Conservation (phyloP, 345 rosid species). For the Ceriops decandra region DNA sequence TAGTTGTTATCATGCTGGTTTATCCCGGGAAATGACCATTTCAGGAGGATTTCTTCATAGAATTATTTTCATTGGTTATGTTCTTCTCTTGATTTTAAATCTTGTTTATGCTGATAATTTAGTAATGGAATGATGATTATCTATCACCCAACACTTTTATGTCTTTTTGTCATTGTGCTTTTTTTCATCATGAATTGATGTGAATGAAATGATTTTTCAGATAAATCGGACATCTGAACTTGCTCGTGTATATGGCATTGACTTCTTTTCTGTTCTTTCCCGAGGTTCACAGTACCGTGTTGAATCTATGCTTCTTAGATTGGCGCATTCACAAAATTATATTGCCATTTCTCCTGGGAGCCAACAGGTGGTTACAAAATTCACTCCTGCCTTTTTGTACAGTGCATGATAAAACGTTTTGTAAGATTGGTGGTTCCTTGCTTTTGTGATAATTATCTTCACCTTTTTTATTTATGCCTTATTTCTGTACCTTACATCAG, state of each 20-base stretch:
- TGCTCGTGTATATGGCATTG: conserved; percentile 96
- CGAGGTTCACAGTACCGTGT: conserved; percentile 98
- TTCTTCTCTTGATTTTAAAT: not conserved
- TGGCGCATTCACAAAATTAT: conserved; percentile 94
- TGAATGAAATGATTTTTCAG: conserved; percentile 45
- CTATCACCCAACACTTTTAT: not conserved
- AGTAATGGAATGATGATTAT: too few relatives aligned
- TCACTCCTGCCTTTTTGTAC: not conserved
- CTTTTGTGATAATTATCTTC: not conserved
- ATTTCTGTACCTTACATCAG: too few relatives aligned
- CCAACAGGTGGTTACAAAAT: conserved; percentile 60
- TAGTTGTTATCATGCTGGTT: not conserved
- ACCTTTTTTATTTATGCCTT: not conserved
- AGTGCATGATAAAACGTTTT: not conserved
- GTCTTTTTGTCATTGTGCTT: not conserved
- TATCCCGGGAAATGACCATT: not conserved
- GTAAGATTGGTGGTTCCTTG: not conserved
- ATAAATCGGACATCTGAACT: conserved; percentile 96
- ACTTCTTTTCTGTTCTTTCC: conserved; percentile 96
- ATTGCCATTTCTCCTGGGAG: conserved; percentile 92
- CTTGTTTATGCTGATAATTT: not conserved
- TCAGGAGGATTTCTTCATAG: not conserved
- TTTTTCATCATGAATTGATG: not conserved
- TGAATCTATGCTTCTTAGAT: conserved; percentile 92
- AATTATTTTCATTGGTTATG: not conserved